phyloP scores from a whole-genome alignment of 768 basidiomycete genomes.

The Hortiboletus flavorubellus region DNA sequence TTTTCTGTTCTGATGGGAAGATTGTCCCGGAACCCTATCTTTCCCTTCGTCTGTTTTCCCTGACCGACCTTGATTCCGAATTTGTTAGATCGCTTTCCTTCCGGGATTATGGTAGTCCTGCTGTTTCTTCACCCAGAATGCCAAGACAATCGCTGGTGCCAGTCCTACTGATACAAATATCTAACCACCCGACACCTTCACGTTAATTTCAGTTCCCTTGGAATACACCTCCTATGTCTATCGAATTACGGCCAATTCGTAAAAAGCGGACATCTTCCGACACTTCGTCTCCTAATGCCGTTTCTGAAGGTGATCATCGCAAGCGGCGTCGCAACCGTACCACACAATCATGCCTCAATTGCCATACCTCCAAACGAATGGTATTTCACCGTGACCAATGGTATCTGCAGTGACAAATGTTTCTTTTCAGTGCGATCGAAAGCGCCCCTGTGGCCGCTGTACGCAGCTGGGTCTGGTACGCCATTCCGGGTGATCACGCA shows the following conservation, averaged over 20 bases:
- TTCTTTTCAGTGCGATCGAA: constrained; percentile 41
- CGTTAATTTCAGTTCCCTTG: not conserved
- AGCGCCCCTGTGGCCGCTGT: constrained; percentile 47
- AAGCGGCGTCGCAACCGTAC: constrained; percentile 68
- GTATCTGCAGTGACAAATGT: not conserved
- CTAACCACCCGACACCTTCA: constrained; percentile 1
- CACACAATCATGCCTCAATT: constrained; percentile 71
- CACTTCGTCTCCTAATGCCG: constrained; percentile 23
- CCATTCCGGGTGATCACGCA: constrained; percentile 25
- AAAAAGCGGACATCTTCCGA: constrained; percentile 32
- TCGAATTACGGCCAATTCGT: constrained; percentile 22
- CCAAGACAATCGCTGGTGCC: constrained; percentile 20
- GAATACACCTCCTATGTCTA: constrained; percentile 23
- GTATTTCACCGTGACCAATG: constrained; percentile 32
- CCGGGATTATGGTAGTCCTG: constrained; percentile 6
- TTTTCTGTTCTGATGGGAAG: constrained; percentile 18
- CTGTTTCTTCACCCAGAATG: constrained; percentile 5
- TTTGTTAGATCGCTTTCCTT: constrained; percentile 14
- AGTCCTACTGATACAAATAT: constrained; percentile 34
- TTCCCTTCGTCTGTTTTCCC: constrained; percentile 13
- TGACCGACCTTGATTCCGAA: constrained; percentile 3
- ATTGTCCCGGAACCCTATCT: constrained; percentile 7
- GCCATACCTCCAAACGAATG: constrained; percentile 73
- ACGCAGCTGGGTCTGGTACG: constrained; percentile 39
- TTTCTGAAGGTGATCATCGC: constrained; percentile 51